Evolutionary conservation across 345 rosid species (phyloP).

Genomic region (Eucalyptus caleyi): DNA sequence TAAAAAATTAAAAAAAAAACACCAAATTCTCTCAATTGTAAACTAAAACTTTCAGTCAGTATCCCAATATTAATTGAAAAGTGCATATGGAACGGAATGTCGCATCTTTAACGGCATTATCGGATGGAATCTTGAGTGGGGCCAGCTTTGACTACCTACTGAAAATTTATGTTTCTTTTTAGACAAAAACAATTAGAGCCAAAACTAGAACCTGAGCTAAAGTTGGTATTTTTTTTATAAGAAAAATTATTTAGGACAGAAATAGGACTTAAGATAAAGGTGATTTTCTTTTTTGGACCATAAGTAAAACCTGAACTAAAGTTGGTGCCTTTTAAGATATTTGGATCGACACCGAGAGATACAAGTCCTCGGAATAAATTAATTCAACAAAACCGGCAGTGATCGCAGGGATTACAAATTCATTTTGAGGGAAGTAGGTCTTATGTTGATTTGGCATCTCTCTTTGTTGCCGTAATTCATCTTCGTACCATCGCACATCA

Average conservation of each 20-base stretch:
- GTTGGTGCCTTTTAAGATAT: background rate
- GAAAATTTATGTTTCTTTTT: background rate
- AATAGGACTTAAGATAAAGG: background rate
- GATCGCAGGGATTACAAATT: background rate
- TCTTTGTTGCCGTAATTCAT: background rate
- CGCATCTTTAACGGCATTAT: background rate
- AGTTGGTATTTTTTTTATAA: background rate
- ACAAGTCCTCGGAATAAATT: background rate
- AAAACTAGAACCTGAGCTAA: background rate
- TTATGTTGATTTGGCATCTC: background rate
- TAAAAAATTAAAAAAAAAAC: no score
- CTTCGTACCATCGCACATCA: background rate
- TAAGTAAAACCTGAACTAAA: background rate
- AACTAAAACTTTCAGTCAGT: background rate
- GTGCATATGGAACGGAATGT: background rate
- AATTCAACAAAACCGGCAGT: background rate
- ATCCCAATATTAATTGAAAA: background rate
- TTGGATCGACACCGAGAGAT: background rate
- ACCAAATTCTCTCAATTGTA: background rate
- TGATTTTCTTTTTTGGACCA: background rate
- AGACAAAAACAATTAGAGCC: background rate
- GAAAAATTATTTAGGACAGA: background rate
- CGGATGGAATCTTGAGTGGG: background rate
- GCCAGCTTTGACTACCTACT: background rate
- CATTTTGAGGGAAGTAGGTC: background rate